phyloP scores from a whole-genome alignment of 441 rosid species.

The Brassica hybrid region DNA sequence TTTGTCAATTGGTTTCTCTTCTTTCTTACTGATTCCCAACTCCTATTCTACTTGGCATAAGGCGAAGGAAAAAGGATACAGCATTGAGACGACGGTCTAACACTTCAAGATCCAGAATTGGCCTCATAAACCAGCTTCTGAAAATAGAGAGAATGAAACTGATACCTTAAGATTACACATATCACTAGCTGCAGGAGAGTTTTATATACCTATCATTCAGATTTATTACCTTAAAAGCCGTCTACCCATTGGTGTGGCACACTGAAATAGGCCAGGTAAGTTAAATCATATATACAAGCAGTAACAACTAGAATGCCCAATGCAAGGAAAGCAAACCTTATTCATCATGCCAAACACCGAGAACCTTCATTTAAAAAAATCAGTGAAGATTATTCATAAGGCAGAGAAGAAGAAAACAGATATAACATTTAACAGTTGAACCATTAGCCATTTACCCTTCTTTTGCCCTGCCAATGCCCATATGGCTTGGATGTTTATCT shows the following conservation, averaged over 20 bases:
- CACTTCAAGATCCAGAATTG: slow-evolving; percentile 78
- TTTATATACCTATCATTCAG: slow-evolving; percentile 33
- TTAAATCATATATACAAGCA: slow-evolving; percentile 41
- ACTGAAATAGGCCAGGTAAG: slow-evolving; percentile 58
- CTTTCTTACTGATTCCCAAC: slow-evolving; percentile 21
- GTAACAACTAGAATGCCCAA: slow-evolving; percentile 37
- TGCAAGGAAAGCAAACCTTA: slow-evolving; percentile 63
- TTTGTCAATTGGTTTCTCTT: slow-evolving; percentile 18
- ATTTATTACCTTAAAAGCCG: slow-evolving; percentile 75
- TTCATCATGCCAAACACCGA: slow-evolving; percentile 98
- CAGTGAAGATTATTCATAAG: slow-evolving; percentile 36
- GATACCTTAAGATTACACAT: slow-evolving; percentile 26
- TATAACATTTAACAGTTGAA: slow-evolving; percentile 17
- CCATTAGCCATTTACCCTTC: slow-evolving; percentile 78
- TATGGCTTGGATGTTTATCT: slow-evolving; percentile 98
- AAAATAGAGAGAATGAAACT: slow-evolving; percentile 38
- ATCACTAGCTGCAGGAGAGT: no score
- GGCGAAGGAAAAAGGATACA: slow-evolving; percentile 72
- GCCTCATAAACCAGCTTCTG: slow-evolving; percentile 99
- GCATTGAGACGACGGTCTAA: slow-evolving; percentile 82
- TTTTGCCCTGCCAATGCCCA: slow-evolving; percentile 99
- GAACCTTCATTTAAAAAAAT: slow-evolving; percentile 68
- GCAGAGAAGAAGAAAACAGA: slow-evolving; percentile 29
- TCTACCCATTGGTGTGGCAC: slow-evolving; percentile 93
- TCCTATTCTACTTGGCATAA: slow-evolving; percentile 29